Evolutionary conservation across 2,329 filamentous ascomycete genomes (phyloP), one percentile per base, ranked within the genome.

Genomic region (Beauveria rudraprayagi): DNA sequence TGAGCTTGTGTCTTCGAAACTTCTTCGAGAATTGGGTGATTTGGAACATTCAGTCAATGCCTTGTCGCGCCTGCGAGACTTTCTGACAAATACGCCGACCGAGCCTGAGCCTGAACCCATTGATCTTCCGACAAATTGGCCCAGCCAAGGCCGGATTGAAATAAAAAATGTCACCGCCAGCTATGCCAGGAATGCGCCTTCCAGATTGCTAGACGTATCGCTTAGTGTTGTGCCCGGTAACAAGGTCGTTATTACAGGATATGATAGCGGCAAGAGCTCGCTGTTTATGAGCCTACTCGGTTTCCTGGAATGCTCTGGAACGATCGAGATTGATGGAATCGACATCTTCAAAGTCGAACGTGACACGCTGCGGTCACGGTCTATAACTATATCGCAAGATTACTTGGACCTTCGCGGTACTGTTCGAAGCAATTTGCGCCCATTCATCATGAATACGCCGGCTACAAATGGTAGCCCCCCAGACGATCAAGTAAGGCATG

Each of bases 371-470:
- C 77, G 80, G 3, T 67, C 73, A n/a, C 75, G 72, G 3, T 68
- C 83, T 41, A 77, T 79, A 47, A 75, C 76, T 14, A 66, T 83
- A 1, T 77, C 81, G 0, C 81, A 83, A 67, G 78, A 80, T 59
- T 71, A 70, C 1, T 59, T 77, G 5, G 73, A 77, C 40, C 68
- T 80, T 1, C 58, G 61, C 10, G 63, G 66, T 1, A 66, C 55
- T 28, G 44, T 67, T 1, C 62, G 63, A 6, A 48, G 40, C 11
- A 67, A 66, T 30, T 56, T 67, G 7, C 61, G 63, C 14, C 66
- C 63, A 1, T 55, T 54, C 17, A 73, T 74, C 37, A 72, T 73
- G 4, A 67, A 81, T 7, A 76, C 78, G 0, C 78, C 80, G 16
- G 8, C 24, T 8, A 14, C 1, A 2, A 30, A 22, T 24, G 10